Base-by-base conservation (phyloP, 371 early-diverging fungal genomes). In the Mortierella sp. region DNA sequence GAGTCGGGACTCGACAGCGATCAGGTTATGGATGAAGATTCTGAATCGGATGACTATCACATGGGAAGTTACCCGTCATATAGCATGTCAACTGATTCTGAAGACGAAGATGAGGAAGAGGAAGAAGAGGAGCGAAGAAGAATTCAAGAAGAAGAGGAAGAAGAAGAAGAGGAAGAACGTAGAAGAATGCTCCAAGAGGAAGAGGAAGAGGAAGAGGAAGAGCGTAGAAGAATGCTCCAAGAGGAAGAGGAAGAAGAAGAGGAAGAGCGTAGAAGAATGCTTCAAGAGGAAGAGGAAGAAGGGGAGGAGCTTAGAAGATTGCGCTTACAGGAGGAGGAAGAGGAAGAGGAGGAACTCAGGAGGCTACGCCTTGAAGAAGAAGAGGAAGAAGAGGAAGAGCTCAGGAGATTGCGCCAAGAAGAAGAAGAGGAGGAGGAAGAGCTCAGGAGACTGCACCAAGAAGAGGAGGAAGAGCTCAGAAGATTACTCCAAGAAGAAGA, bases 131-230 rank as follows among this genome's bases (percentile, higher is more conserved):
- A 58, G 35, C 28, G 14, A 28, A 24, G 24, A 30, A 11, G 35
- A 35, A 2, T 35, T 8, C 35, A n/a, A 32, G 43, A 43, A 5
- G 60, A 67, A 12, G 68, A 16, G 22, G 49, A 47, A 39, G 61
- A 68, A 24, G 68, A 22, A 18, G 57, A 63, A 37, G 61, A 62
- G 5, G 52, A 64, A 14, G 61, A 32, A 40, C 11, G 57, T 45
- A 43, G 52, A 62, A 12, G 55, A 52, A 16, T 24, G 26, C 40
- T 8, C 10, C 22, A 40, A 24, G 67, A 59, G 8, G 61, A 68
- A 8, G 68, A 20, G 24, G 39, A 51, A 51, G 62, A 68, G 52
- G 66, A n/a, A 2, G 58, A 57, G 58, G 47, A 62, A 9, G 62
- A 62, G 26, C 39, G 30, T 12, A 30, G 11, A 20, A 39, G 62